phyloP scores from a whole-genome alignment of 768 basidiomycete species.

The Lentinula raphanica region DNA sequence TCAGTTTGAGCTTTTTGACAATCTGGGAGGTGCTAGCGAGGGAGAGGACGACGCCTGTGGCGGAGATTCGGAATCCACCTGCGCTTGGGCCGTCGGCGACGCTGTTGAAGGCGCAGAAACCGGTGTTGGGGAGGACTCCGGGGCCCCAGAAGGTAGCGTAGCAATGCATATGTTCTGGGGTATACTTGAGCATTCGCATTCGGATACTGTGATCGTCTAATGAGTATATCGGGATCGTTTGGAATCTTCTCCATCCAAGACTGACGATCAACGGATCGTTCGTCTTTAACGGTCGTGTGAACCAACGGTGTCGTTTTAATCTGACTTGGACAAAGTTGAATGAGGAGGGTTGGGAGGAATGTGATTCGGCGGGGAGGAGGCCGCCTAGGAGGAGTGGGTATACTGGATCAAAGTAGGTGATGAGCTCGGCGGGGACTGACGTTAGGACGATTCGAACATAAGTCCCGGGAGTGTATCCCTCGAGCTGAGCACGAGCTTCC shows the following conservation, averaged over 20 bases:
- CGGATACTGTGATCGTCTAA: slow-evolving; percentile 97
- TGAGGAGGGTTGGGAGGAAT: slow-evolving; percentile 16
- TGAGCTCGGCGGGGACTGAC: slow-evolving; percentile 84
- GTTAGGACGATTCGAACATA: slow-evolving; percentile 90
- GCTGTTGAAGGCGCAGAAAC: slow-evolving; percentile 96
- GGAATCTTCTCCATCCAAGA: slow-evolving; percentile 97
- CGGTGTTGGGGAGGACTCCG: slow-evolving; percentile 85
- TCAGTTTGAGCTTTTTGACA: slow-evolving; percentile 97
- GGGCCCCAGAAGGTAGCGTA: slow-evolving; percentile 98
- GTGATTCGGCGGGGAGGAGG: slow-evolving; percentile 82
- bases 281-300: slow-evolving; percentile 83
- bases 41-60: slow-evolving; percentile 92
- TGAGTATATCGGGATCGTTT: slow-evolving; percentile 91
- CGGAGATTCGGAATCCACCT: slow-evolving; percentile 79
- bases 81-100: slow-evolving; percentile 42
- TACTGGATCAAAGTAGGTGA: slow-evolving; percentile 87
- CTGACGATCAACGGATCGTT: slow-evolving; percentile 97
- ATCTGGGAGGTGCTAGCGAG: slow-evolving; percentile 76
- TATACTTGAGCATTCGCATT: slow-evolving; percentile 99
- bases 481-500: slow-evolving; percentile 75
- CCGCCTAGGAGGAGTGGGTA: slow-evolving; percentile 94
- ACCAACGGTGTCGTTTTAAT: slow-evolving; percentile 96
- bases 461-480: slow-evolving; percentile 85
- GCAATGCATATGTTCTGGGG: slow-evolving; percentile 99
- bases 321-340: slow-evolving; percentile 94